Base-by-base conservation (phyloP, 768 basidiomycete genomes). In the Termitomyces sp. region DNA sequence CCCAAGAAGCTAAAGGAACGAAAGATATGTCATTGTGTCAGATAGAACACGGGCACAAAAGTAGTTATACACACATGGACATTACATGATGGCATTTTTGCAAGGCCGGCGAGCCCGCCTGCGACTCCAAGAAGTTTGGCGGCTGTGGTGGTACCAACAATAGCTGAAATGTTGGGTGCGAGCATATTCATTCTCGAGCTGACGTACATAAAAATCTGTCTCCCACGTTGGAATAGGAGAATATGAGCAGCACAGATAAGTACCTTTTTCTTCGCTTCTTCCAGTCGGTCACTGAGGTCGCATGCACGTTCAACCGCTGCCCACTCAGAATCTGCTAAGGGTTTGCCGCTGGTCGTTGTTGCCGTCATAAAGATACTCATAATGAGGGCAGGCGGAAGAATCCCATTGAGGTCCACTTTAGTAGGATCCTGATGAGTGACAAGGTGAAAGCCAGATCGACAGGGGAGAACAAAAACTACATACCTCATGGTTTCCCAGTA, bases 151-250 rank as follows among this genome's bases (percentile, higher is more conserved):
- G 97, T 97, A 73, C 97, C 96, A 77, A 98, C 93, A 75, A 99
- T 97, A 73, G 92, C 89, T 68, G 95, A 96, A 70, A 99, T 85
- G 74, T 99, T 99, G 68, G 97, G 97, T 65, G 97, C 96, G 69
- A 99, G 89, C 57, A 94, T 85, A 77, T 93, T 93, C 93, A 99
- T 98, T 78, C 97, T 85, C 67, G 93, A 96, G 80, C 95, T 96
- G 73, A 99, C 97, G 83, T 98, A 99, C 81, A 91, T 88, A 76
- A 98, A 96, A 67, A 98, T 99, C 91, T 95, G 67, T 1, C 56
- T 5, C 39, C 33, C 45, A 36, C 55, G 61, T 40, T 39, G 63
- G 53, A 44, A 49, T 7, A 18, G 42, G 50, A 53, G 48, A 42
- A 20, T 20, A 39, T 24, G 16, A 32, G 46, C 37, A 34, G 43